Evolutionary conservation across 805 yeast species (phyloP).

Genomic region (Saccharomycopsis sp.): DNA sequence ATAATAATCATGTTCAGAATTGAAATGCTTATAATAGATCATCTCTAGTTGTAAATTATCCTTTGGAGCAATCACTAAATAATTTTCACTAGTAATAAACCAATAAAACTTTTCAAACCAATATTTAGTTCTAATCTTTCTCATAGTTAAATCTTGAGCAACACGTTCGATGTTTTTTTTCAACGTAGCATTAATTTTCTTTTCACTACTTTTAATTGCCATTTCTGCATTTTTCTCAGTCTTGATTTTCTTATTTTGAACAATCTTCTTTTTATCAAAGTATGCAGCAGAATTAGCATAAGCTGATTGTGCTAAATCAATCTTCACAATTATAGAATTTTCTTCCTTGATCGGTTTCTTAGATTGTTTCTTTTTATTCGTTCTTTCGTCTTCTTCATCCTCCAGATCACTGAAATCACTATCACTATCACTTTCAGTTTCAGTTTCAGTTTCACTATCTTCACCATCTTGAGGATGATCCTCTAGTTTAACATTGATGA

Average conservation of each 20-base stretch:
- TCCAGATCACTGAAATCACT: conserved; percentile 17
- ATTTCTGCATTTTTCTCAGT: conserved; percentile 70
- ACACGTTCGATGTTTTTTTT: conserved; percentile 55
- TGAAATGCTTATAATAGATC: conserved; percentile 71
- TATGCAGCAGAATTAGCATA: conserved; percentile 84
- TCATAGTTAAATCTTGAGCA: conserved; percentile 40
- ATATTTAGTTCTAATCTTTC: conserved; percentile 59
- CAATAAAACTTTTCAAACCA: conserved; percentile 95
- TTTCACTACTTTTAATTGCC: conserved; percentile 80
- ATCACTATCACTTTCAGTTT: conserved; percentile 27
- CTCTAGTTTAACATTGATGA: conserved; percentile 51
- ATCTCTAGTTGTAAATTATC: conserved; percentile 75
- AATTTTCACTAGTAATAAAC: conserved; percentile 90
- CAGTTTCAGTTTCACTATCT: conserved; percentile 27
- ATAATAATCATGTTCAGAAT: conserved; percentile 57
- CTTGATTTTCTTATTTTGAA: conserved; percentile 69
- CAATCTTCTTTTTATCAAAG: conserved; percentile 69
- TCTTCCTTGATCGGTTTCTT: conserved; percentile 18
- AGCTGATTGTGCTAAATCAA: conserved; percentile 67
- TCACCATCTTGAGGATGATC: conserved; percentile 37
- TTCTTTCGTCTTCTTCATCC: conserved; percentile 24
- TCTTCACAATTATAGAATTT: conserved; percentile 42
- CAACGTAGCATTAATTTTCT: conserved; percentile 66
- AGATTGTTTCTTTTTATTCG: conserved; percentile 19
- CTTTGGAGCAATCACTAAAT: conserved; percentile 78